Percentiles rank a stretch among this genome's conserved stretches.
These are phyloP conservation scores for Nannizzia gypsea DNA, from an alignment of 2,329 filamentous ascomycete genomes.

Conservation along the genomic window DNA sequence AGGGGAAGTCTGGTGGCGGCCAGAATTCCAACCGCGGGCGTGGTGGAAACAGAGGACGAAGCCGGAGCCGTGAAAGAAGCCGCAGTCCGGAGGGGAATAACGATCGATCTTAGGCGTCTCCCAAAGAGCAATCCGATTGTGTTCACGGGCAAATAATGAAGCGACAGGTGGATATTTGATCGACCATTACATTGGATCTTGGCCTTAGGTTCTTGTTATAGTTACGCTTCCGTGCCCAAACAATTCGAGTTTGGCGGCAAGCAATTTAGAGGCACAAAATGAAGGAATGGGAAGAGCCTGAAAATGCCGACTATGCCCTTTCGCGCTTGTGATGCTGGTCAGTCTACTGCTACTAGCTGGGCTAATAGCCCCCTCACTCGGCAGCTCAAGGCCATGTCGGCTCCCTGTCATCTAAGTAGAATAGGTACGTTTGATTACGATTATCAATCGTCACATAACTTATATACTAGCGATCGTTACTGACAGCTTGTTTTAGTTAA, in stretches of 20 bases:
- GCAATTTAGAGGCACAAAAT: not conserved
- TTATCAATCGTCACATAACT: too few relatives aligned
- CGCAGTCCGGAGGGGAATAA: slow-evolving; percentile 33
- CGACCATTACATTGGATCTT: not conserved
- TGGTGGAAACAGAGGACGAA: slow-evolving; percentile 29
- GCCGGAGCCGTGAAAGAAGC: slow-evolving; percentile 35
- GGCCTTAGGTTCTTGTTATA: not conserved
- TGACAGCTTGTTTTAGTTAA: not conserved
- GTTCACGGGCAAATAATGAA: not conserved
- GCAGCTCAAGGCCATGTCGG: not conserved
- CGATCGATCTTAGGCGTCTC: slow-evolving; percentile 13
- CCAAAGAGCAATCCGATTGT: not conserved
- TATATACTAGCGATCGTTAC: not conserved
- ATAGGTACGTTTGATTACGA: not conserved
- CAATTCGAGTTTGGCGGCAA: not conserved
- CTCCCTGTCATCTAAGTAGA: not conserved
- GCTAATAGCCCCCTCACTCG: not conserved
- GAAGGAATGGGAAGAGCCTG: not conserved
- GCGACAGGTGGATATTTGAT: not conserved
- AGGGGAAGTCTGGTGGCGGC: slow-evolving; percentile 27
- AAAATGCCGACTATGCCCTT: not conserved
- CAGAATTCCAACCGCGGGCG: slow-evolving; percentile 28
- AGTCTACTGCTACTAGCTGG: not conserved
- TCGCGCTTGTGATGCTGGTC: not conserved
- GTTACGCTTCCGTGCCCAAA: not conserved